A percentile compares a stretch with the other conserved stretches of the same genome.
Conservation (phyloP, 2,329 filamentous ascomycete genomes). For the Aspergillus sp. region DNA sequence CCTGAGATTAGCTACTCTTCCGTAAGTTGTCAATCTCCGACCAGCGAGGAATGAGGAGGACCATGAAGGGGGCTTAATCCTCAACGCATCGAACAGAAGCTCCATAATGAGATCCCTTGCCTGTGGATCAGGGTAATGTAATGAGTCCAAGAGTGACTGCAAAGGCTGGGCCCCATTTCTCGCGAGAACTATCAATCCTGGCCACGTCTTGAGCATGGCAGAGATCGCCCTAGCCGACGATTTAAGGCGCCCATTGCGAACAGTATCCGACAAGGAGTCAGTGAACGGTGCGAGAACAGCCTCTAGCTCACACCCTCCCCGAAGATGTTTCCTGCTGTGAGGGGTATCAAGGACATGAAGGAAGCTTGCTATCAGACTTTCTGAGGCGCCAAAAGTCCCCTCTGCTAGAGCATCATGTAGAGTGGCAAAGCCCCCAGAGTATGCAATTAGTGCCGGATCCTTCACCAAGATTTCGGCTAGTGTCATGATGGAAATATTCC, state of each 20-base stretch:
- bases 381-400: constrained; percentile 87
- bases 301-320: constrained; percentile 85
- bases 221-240: constrained; percentile 91
- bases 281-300: constrained; percentile 90
- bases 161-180: constrained; percentile 87
- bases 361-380: constrained; percentile 84
- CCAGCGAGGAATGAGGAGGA: constrained; percentile 94
- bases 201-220: constrained; percentile 89
- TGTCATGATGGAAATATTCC: constrained; percentile 89
- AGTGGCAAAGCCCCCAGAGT: constrained; percentile 79
- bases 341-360: constrained; percentile 87
- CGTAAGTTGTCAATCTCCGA: constrained; percentile 89
- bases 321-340: constrained; percentile 75
- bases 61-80: constrained; percentile 93
- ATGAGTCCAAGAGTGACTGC: constrained; percentile 71
- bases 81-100: constrained; percentile 76
- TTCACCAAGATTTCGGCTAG: constrained; percentile 87
- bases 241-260: constrained; percentile 68
- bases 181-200: constrained; percentile 82
- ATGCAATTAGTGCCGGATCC: constrained; percentile 77
- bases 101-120: constrained; percentile 80
- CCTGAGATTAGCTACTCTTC: constrained; percentile 84
- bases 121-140: constrained; percentile 60
- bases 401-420: constrained; percentile 91
- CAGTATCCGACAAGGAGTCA: constrained; percentile 64